Evolutionary conservation across 2,329 filamentous ascomycete species (phyloP).

Genomic region (Aspergillus ochraceoroseus): DNA sequence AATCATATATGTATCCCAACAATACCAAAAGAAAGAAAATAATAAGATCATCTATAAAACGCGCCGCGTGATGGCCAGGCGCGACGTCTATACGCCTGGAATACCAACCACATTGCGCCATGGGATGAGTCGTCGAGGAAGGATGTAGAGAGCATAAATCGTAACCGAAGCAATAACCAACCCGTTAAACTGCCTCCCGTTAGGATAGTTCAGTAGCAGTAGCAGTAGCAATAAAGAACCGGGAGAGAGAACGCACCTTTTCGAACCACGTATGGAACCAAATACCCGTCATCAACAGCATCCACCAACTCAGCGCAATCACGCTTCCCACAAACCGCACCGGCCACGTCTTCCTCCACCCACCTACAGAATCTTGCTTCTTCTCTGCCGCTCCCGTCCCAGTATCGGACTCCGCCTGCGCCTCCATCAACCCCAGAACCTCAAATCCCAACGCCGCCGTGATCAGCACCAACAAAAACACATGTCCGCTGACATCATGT

Average conservation of each 20-base stretch:
- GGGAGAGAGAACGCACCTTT: slow-evolving; percentile 59
- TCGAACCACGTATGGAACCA: slow-evolving; percentile 99
- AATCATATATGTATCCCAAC: too few relatives aligned
- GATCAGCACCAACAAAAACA: slow-evolving; percentile 83
- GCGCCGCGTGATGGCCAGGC: too few relatives aligned
- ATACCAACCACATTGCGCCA: slow-evolving; percentile 47
- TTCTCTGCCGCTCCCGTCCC: too few relatives aligned
- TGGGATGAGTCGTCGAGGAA: slow-evolving; percentile 44
- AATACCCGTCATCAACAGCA: slow-evolving; percentile 96
- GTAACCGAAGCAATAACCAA: slow-evolving; percentile 46
- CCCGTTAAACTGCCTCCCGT: slow-evolving; percentile 49
- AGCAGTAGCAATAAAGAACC: neutral
- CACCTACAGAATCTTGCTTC: too few relatives aligned
- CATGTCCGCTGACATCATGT: slow-evolving; percentile 92
- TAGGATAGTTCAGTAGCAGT: too few relatives aligned
- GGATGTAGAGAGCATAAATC: slow-evolving; percentile 50
- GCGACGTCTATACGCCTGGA: slow-evolving; percentile 33
- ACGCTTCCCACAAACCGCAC: slow-evolving; percentile 53
- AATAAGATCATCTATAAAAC: too few relatives aligned
- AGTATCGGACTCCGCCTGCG: slow-evolving; percentile 43
- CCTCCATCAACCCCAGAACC: slow-evolving; percentile 53
- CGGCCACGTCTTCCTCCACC: slow-evolving; percentile 53
- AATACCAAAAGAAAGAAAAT: too few relatives aligned
- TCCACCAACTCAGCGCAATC: slow-evolving; percentile 75
- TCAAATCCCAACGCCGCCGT: slow-evolving; percentile 79